Evolutionary conservation across 306 rosid species (phyloP).

Genomic region (Glycine soja): DNA sequence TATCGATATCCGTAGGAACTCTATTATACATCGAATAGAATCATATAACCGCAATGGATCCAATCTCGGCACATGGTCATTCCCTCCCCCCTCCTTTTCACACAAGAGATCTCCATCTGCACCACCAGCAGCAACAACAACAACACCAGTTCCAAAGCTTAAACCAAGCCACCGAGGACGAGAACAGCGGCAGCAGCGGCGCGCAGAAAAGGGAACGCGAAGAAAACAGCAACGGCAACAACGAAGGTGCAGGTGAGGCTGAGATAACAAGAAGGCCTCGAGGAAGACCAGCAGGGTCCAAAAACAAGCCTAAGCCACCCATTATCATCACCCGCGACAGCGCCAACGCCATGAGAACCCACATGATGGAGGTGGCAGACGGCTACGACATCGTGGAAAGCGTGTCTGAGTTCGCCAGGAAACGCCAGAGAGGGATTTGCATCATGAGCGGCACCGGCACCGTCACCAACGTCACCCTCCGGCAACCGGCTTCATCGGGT

Average conservation of each 20-base stretch:
- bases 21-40: neutral
- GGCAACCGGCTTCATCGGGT: slow-evolving; percentile 78
- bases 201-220: slow-evolving; percentile 68
- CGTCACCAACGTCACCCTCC: slow-evolving; percentile 76
- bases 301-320: slow-evolving; percentile 87
- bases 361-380: slow-evolving; percentile 82
- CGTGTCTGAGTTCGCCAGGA: slow-evolving; percentile 71
- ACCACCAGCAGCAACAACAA: neutral
- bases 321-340: slow-evolving; percentile 86
- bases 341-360: slow-evolving; percentile 81
- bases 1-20: too few species aligned
- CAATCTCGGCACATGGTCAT: slow-evolving; percentile 54
- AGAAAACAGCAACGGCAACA: slow-evolving; percentile 48
- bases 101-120: slow-evolving; percentile 76
- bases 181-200: slow-evolving; percentile 72
- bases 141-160: slow-evolving; percentile 31
- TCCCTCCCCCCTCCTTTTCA: slow-evolving; percentile 88
- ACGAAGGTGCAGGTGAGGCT: slow-evolving; percentile 52
- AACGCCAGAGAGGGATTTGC: slow-evolving; percentile 87
- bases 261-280: slow-evolving; percentile 71
- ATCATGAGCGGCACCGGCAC: slow-evolving; percentile 85
- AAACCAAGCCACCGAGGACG: slow-evolving; percentile 68
- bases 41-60: slow-evolving; percentile 58
- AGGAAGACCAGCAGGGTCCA: slow-evolving; percentile 87
- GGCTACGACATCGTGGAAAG: slow-evolving; percentile 79